phyloP scores from a whole-genome alignment of 2,329 filamentous ascomycete genomes.

The Fusarium incarnatum region DNA sequence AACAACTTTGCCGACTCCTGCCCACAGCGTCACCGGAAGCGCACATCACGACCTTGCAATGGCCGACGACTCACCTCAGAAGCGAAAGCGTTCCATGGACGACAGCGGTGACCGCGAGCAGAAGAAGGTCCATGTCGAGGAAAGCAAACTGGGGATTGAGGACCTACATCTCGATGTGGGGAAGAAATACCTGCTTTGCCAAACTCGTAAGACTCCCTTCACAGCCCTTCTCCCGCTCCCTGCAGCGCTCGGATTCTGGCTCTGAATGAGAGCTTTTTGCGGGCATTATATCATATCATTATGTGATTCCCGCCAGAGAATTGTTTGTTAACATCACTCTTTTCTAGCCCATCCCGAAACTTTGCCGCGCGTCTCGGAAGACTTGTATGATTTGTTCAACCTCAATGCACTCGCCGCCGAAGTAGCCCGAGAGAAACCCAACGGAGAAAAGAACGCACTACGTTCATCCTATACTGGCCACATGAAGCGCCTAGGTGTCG shows the following conservation, averaged over 20 bases:
- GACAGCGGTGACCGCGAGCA: constrained; percentile 67
- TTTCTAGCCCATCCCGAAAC: constrained; percentile 62
- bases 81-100: constrained; percentile 70
- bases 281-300: constrained; percentile 33
- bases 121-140: constrained; percentile 73
- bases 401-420: constrained; percentile 68
- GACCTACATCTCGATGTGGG: constrained; percentile 75
- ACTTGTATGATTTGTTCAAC: constrained; percentile 70
- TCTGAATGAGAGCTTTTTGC: constrained; percentile 32
- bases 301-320: constrained; percentile 44
- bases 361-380: constrained; percentile 63
- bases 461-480: constrained; percentile 77
- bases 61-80: constrained; percentile 66
- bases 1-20: constrained; percentile 69
- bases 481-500: constrained; percentile 72
- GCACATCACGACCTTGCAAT: constrained; percentile 59
- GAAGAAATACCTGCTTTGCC: constrained; percentile 74
- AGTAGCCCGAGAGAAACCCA: constrained; percentile 72
- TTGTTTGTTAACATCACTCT: constrained; percentile 59
- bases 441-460: constrained; percentile 74
- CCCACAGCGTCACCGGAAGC: constrained; percentile 71
- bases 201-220: constrained; percentile 73
- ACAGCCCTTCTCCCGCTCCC: constrained; percentile 49
- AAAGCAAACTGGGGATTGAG: constrained; percentile 70
- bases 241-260: constrained; percentile 42